phyloP scores from a whole-genome alignment of 2,329 filamentous ascomycete species.

The Neonectria ditissima region DNA sequence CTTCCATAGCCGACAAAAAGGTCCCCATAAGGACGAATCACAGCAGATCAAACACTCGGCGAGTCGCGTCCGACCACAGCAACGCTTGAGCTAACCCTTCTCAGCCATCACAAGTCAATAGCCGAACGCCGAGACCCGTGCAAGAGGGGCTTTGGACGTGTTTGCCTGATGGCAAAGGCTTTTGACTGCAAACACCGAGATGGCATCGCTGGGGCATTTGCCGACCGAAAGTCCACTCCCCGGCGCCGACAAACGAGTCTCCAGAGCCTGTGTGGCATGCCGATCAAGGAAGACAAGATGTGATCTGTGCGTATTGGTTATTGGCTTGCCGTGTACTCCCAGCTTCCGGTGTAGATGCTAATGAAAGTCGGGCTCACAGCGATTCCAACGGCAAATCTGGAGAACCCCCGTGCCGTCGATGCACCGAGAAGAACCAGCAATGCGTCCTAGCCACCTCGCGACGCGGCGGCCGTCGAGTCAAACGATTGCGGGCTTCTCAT shows the following conservation, averaged over 20 bases:
- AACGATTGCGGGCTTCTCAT: slow-evolving; percentile 30
- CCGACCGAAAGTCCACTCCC: not conserved
- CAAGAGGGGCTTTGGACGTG: not conserved
- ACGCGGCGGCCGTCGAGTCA: slow-evolving; percentile 53
- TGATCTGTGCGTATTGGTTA: slow-evolving; percentile 30
- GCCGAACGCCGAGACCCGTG: not conserved
- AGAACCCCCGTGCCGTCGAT: slow-evolving; percentile 53
- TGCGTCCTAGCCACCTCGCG: slow-evolving; percentile 56
- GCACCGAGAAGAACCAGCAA: slow-evolving; percentile 52
- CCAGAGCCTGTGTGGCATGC: no score
- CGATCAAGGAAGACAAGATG: slow-evolving; percentile 34
- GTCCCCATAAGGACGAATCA: not conserved
- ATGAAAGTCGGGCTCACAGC: slow-evolving; percentile 27
- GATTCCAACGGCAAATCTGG: slow-evolving; percentile 51
- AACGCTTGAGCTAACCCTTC: not conserved
- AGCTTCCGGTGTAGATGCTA: not conserved
- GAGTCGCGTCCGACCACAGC: no score
- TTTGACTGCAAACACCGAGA: slow-evolving; percentile 1
- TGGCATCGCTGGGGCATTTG: not conserved
- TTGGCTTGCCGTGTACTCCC: not conserved
- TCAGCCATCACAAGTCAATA: not conserved
- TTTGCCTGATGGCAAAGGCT: not conserved
- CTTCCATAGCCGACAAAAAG: not conserved
- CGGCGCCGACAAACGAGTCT: no score
- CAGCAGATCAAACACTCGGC: no score